These are phyloP conservation scores for Axilococcus clingmanii DNA, from an alignment of 139 green algal species.

Conservation along the genomic window DNA sequence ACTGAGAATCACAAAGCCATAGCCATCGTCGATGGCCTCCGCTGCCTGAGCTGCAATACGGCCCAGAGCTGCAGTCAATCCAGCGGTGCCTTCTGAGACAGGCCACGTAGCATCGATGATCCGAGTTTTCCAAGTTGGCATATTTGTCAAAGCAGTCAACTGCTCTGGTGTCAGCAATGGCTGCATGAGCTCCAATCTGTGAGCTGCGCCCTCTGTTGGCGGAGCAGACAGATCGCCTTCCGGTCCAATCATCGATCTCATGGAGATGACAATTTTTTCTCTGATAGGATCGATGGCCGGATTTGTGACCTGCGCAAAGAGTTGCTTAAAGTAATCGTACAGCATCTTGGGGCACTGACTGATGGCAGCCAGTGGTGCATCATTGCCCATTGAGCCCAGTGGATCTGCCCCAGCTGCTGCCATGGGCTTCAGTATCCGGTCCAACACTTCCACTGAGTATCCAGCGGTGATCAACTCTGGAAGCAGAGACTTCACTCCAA, in stretches of 20 bases:
- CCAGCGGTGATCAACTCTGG: conserved; percentile 37
- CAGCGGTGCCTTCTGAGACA: conserved; percentile 49
- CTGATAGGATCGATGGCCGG: conserved; percentile 93
- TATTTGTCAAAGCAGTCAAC: conserved; percentile 72
- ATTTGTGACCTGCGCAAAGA: conserved; percentile 96
- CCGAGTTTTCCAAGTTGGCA: conserved; percentile 60
- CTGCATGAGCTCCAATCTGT: conserved; percentile 65
- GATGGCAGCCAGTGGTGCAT: conserved; percentile 79
- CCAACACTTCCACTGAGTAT: conserved; percentile 85
- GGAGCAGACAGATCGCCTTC: conserved; percentile 75
- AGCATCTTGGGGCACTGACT: conserved; percentile 64
- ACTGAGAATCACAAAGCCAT: conserved; percentile 65
- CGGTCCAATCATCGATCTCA: conserved; percentile 83
- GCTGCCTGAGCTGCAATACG: conserved; percentile 64
- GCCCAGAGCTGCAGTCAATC: conserved; percentile 59
- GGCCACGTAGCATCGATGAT: conserved; percentile 82
- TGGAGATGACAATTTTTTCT: conserved; percentile 86
- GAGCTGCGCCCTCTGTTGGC: conserved; percentile 39
- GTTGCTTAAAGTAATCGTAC: conserved; percentile 97
- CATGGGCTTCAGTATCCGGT: conserved; percentile 90
- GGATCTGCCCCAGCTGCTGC: conserved; percentile 61
- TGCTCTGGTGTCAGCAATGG: conserved; percentile 74
- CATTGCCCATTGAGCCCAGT: conserved; percentile 96
- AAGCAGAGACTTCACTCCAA: conserved; percentile 21
- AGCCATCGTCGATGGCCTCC: conserved; percentile 64